Evolutionary conservation across 768 basidiomycete species (phyloP).

Genomic region (Chalciporus sphaerocephalus): DNA sequence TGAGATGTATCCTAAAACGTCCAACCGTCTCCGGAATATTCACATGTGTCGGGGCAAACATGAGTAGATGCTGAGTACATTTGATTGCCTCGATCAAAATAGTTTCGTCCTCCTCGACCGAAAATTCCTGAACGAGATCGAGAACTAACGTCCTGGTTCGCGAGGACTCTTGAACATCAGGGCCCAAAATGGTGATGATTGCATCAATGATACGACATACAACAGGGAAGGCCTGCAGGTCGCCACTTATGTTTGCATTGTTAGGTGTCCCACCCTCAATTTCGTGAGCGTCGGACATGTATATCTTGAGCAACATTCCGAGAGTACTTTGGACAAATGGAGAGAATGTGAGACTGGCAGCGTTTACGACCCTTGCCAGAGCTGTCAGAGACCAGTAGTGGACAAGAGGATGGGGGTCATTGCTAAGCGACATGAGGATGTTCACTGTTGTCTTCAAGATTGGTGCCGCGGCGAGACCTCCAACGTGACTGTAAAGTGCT

Average conservation of each 20-base stretch:
- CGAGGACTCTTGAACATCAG: slow-evolving; percentile 87
- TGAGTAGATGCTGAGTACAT: slow-evolving; percentile 93
- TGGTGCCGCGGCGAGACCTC: slow-evolving; percentile 91
- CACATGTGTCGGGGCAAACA: slow-evolving; percentile 87
- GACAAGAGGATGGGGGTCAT: slow-evolving; percentile 94
- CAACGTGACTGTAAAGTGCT: slow-evolving; percentile 86
- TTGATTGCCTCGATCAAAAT: slow-evolving; percentile 92
- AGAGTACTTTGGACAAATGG: slow-evolving; percentile 86
- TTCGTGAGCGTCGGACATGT: slow-evolving; percentile 87
- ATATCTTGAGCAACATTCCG: slow-evolving; percentile 86
- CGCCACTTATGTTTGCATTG: slow-evolving; percentile 83
- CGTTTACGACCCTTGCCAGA: slow-evolving; percentile 80
- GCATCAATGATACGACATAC: slow-evolving; percentile 91
- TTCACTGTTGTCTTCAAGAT: slow-evolving; percentile 94
- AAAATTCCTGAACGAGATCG: slow-evolving; percentile 81
- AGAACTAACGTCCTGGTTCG: slow-evolving; percentile 77
- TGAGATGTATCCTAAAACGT: slow-evolving; percentile 73
- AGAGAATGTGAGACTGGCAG: slow-evolving; percentile 87
- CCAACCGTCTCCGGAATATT: slow-evolving; percentile 76
- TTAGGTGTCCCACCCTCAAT: slow-evolving; percentile 81
- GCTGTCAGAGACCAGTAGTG: slow-evolving; percentile 92
- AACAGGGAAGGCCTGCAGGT: slow-evolving; percentile 87
- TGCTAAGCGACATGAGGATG: slow-evolving; percentile 89
- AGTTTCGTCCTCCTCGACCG: slow-evolving; percentile 79
- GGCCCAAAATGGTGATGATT: slow-evolving; percentile 88